Evolutionary conservation across 2,329 filamentous ascomycete genomes (phyloP).

Genomic region (Fonsecaea nubica): DNA sequence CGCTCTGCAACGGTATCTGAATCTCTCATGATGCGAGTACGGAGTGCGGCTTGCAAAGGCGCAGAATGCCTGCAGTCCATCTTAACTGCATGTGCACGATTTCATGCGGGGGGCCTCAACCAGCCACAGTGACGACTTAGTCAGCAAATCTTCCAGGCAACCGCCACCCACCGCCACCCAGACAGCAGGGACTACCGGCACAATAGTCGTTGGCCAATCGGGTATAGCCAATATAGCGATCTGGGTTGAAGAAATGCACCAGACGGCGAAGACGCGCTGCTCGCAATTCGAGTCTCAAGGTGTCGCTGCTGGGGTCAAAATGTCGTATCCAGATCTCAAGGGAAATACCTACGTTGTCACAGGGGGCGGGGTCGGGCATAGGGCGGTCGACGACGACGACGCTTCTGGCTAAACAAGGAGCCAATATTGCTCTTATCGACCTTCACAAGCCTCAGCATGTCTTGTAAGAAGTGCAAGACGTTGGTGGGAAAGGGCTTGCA

Average conservation of each 20-base stretch:
- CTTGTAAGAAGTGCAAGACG: neutral
- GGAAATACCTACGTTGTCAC: slow-evolving; percentile 2
- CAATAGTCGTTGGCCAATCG: no score
- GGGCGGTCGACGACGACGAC: slow-evolving; percentile 1
- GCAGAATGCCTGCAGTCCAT: neutral
- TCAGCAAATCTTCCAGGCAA: no score
- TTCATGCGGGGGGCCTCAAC: no score
- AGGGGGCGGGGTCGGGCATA: neutral
- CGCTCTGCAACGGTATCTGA: neutral
- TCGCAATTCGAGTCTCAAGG: neutral
- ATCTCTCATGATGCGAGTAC: neutral
- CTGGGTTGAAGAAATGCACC: neutral
- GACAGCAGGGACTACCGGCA: no score
- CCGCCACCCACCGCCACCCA: no score
- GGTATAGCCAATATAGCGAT: no score
- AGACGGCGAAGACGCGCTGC: neutral
- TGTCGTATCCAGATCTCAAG: slow-evolving; percentile 6
- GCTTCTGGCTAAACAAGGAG: neutral
- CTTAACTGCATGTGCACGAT: neutral
- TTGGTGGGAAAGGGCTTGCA: neutral
- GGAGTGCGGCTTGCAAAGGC: neutral
- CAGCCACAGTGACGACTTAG: no score
- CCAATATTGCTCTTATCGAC: slow-evolving; percentile 3
- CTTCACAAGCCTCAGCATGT: slow-evolving; percentile 3
- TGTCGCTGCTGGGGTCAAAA: neutral